phyloP scores from a whole-genome alignment of 2,329 filamentous ascomycete genomes.

The Pyricularia grisea region DNA sequence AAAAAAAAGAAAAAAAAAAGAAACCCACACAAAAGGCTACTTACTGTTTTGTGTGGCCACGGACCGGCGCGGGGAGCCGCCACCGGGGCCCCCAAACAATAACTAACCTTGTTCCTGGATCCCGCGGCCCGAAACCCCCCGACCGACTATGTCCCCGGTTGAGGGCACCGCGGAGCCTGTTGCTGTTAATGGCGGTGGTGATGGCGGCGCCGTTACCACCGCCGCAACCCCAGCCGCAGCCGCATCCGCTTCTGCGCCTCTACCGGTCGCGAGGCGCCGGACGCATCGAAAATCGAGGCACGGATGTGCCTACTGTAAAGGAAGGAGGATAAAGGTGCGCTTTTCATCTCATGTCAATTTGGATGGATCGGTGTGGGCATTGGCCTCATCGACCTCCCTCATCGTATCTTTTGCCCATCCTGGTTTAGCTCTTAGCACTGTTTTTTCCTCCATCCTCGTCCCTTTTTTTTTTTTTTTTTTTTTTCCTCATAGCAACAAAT shows the following conservation, averaged over 20 bases:
- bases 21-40: neutral
- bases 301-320: slow-evolving; percentile 4
- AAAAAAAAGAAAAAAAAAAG: neutral
- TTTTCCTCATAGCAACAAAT: neutral
- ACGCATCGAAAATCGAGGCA: slow-evolving; percentile 4
- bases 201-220: neutral
- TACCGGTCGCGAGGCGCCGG: slow-evolving; percentile 1
- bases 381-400: neutral
- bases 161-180: neutral
- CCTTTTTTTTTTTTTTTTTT: no score
- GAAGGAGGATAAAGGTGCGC: slow-evolving; percentile 5
- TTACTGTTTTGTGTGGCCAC: neutral
- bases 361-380: neutral
- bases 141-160: neutral
- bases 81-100: neutral
- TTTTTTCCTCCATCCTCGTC: no score
- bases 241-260: neutral
- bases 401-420: neutral
- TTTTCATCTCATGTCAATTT: neutral
- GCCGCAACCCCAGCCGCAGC: neutral
- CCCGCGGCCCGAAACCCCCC: neutral
- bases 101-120: neutral
- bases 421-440: no score
- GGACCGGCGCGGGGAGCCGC: neutral
- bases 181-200: neutral